Base-by-base conservation (phyloP, 495 filamentous ascomycete genomes). In the Penicillium macrosclerotiorum region DNA sequence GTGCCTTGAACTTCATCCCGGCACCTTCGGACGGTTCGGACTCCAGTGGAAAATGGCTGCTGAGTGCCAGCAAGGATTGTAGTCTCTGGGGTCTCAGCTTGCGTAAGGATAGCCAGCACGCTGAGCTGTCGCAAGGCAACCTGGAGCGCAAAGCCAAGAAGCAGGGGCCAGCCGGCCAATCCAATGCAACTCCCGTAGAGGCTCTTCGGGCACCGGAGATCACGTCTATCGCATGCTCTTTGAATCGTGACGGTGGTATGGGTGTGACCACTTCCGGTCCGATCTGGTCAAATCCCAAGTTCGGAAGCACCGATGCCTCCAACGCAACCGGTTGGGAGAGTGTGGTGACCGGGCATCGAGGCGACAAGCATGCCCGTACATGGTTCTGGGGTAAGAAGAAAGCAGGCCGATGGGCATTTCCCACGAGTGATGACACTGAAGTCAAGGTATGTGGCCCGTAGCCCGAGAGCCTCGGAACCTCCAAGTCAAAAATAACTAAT, bases 301-400 rank as follows among this genome's bases (percentile, higher is more conserved):
- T 48, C 18, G 74, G 78, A 16, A 72, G 64, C 44, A 82, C 81
- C 45, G 75, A 78, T 43, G 71, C 78, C 38, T 86, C 81, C 37
- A 81, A 78, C 31, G 79, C 79, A 56, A 93, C 90, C 3, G 93
- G 93, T 11, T 97, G 93, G 92, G 94, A 97, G 62, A 96, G 90
- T 57, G 81, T 99, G 12, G 78, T 99, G 1, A 99, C 93, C 8
- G 91, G 88, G n/a, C 93, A 99, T 64, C 80, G 81, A 51, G 81
- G 85, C 13, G 92, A 96, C 52, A 81, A 83, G 36, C 86, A 76
- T 55, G 93, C 88, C 27, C 77, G 93, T 30, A 96, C 91, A 17
- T 99, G 93, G 93, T 96, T 96, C 69, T 96, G 95, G 88, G 91
- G 91, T 12, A 82, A 89, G 49, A 96, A 91, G 58, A 82, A 85